Conservation (phyloP, 2,329 filamentous ascomycete species). For the Botryotinia calthae region DNA sequence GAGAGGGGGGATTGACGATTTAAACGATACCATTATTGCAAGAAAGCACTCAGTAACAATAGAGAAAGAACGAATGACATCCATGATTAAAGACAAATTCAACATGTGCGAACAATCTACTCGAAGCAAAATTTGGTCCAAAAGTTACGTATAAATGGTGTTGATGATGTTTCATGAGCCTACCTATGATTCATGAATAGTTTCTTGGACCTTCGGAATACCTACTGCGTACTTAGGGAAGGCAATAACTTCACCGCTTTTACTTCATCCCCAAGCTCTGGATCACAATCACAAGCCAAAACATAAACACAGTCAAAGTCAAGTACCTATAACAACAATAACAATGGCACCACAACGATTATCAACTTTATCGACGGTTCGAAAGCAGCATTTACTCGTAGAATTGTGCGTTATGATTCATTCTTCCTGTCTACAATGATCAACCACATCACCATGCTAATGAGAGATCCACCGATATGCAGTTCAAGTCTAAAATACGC, state of each 20-base stretch:
- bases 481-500: conserved; percentile 79
- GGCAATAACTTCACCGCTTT: conserved; percentile 24
- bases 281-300: conserved; percentile 14
- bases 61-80: conserved; percentile 20
- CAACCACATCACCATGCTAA: conserved; percentile 2
- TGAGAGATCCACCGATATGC: not conserved
- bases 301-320: conserved; percentile 11
- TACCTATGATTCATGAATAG: conserved; percentile 5
- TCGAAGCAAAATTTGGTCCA: not conserved
- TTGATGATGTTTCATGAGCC: not conserved
- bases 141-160: not conserved
- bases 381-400: conserved; percentile 38
- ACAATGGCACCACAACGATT: conserved; percentile 32
- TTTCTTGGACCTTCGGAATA: not conserved
- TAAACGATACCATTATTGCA: conserved; percentile 8
- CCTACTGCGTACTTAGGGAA: no score
- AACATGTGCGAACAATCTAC: not conserved
- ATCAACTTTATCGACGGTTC: conserved; percentile 34
- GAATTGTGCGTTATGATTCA: conserved; percentile 34
- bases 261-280: conserved; percentile 13
- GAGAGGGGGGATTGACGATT: not conserved
- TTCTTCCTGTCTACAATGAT: not conserved
- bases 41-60: not conserved
- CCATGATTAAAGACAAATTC: conserved; percentile 1
- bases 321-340: conserved; percentile 7